Base-by-base conservation (phyloP, 2,329 filamentous ascomycete genomes). In the Trichoderma polysporum region DNA sequence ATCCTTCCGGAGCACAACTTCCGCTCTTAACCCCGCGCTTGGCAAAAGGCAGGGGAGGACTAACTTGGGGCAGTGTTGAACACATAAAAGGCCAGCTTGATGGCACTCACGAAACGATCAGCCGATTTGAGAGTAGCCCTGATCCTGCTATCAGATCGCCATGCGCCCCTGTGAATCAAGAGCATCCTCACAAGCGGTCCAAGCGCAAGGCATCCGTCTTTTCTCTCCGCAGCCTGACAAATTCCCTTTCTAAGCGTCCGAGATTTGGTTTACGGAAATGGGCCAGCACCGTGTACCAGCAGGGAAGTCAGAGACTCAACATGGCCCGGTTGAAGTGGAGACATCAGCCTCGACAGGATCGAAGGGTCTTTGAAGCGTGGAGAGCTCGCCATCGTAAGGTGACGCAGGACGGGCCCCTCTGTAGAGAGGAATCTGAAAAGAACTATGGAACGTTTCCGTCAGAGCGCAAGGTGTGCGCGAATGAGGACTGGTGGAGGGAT, bases 401-500 rank as follows among this genome's bases (percentile, higher is more conserved):
- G 22, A 25, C 8, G 29, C 35, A 19, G 8, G 47, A 53, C 39
- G 12, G 10, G 2, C 73, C 74, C 63, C 60, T 70, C 3, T 66
- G 71, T 39, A 72, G 71, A 61, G 69, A 67, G n/a, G 75, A 74
- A 27, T n/a, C 70, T 8, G 70, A 73, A 31, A 72, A 69, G 47
- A 71, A 69, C 5, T 72, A 70, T 58, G 70, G 69, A 35, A 35
- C 69, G 1, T 77, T 76, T 64, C 70, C 71, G 3, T 57, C 74
- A 29, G 73, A 77, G 19, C 67, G 69, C 41, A 69, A 67, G 39
- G 67, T 69, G 4, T 69, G 69, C 49, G 72, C 71, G 13, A 69
- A 73, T 35, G 69, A 76, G 37, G 73, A 75, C 17, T 79, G 78
- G 77, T 80, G 78, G 78, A 73, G 70, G 54, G 76, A 77, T 8